Percentiles rank a stretch among this genome's conserved stretches.
phyloP scores from a whole-genome alignment of 345 rosid species.

The Hirschfeldia incana region DNA sequence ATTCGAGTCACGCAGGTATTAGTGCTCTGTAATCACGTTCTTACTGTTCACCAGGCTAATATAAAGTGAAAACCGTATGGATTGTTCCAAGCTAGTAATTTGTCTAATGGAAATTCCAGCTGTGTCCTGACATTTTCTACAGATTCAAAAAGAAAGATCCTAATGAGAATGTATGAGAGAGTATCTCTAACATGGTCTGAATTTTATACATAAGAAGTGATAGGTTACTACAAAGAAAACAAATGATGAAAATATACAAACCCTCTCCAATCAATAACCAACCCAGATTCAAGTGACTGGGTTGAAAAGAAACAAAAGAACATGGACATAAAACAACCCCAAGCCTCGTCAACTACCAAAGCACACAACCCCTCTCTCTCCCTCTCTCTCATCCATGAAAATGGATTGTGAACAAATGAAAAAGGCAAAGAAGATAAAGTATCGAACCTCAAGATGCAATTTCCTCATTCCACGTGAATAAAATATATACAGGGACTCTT shows the following conservation, averaged over 20 bases:
- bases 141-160: not conserved
- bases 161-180: conserved; percentile 18
- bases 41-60: not conserved
- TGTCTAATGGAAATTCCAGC: not conserved
- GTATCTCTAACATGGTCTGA: conserved; percentile 23
- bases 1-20: not conserved
- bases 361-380: conserved; percentile 24
- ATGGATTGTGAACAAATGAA: conserved; percentile 18
- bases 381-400: conserved; percentile 14
- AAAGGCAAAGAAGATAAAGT: conserved; percentile 1
- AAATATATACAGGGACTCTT: conserved; percentile 28
- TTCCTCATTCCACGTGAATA: conserved; percentile 25
- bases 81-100: not conserved
- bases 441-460: conserved; percentile 30
- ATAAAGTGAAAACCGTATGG: not conserved
- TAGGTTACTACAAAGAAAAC: not conserved
- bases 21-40: conserved; percentile 7
- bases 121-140: conserved; percentile 13
- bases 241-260: conserved; percentile 22
- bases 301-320: not conserved
- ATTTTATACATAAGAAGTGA: conserved; percentile 35
- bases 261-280: conserved; percentile 29
- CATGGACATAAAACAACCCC: conserved; percentile 16
- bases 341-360: conserved; percentile 29
- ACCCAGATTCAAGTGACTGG: conserved; percentile 28